Conservation (phyloP, 805 yeast species). For the Cephaloascus fragrans region DNA sequence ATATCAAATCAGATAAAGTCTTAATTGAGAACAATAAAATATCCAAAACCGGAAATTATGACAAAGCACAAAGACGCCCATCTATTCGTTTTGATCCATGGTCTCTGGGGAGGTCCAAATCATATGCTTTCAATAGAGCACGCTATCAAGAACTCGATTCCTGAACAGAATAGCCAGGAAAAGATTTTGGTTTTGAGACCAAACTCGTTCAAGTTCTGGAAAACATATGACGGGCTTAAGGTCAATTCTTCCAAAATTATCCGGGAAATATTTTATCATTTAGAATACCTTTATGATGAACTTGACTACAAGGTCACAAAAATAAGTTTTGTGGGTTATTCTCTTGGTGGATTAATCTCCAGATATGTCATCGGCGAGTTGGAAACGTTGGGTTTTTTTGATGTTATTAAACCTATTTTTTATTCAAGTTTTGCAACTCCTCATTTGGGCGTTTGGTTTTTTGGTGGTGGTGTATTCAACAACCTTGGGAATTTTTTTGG, state of each 20-base stretch:
- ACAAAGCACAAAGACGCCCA: constrained; percentile 13
- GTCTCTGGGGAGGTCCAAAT: constrained; percentile 33
- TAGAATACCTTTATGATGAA: constrained; percentile 23
- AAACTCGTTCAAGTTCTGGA: constrained; percentile 30
- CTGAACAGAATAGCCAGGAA: constrained; percentile 11
- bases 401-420: constrained; percentile 23
- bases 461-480: constrained; percentile 21
- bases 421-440: constrained; percentile 35
- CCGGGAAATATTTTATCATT: constrained; percentile 27
- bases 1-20: too few relatives aligned
- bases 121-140: constrained; percentile 28
- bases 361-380: constrained; percentile 28
- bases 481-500: constrained; percentile 21
- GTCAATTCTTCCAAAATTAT: constrained; percentile 23
- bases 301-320: constrained; percentile 19
- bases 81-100: constrained; percentile 29
- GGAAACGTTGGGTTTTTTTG: constrained; percentile 22
- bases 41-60: too few relatives aligned
- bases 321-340: constrained; percentile 29
- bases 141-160: constrained; percentile 16
- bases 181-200: constrained; percentile 25
- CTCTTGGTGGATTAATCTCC: constrained; percentile 31
- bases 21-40: too few relatives aligned
- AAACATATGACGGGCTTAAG: constrained; percentile 30
- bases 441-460: constrained; percentile 31